Evolutionary conservation across 768 basidiomycete genomes (phyloP).

Genomic region (Boletus sp.): DNA sequence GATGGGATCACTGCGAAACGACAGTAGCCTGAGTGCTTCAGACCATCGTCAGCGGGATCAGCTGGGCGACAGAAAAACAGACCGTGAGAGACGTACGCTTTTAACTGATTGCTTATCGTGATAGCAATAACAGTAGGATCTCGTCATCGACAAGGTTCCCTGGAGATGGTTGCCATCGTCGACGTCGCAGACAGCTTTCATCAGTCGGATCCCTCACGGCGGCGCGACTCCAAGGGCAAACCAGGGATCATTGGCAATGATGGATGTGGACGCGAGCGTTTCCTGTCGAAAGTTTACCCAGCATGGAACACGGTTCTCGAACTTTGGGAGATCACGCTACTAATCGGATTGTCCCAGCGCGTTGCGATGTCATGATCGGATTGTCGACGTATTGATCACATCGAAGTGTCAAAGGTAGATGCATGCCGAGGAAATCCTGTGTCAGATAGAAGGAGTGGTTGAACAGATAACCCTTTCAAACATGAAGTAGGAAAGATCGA

Average conservation of each 20-base stretch:
- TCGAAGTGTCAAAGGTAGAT: not conserved
- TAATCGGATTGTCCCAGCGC: not conserved
- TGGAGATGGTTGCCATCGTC: not conserved
- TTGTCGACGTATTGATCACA: constrained; percentile 1
- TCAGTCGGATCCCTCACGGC: not conserved
- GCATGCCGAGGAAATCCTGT: constrained; percentile 1
- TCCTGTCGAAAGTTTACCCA: not conserved
- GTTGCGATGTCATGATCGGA: constrained; percentile 3
- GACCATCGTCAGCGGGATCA: not conserved
- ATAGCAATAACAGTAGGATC: not conserved
- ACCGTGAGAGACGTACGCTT: not conserved
- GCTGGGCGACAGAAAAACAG: not conserved
- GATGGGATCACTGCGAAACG: not conserved
- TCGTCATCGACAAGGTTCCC: not conserved
- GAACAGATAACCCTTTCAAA: not conserved
- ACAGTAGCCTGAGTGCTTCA: not conserved
- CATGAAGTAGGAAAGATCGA: not conserved
- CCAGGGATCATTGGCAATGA: not conserved
- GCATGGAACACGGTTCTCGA: not conserved
- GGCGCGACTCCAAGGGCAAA: not conserved
- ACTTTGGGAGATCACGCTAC: not conserved
- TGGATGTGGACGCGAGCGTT: not conserved
- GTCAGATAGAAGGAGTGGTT: not conserved
- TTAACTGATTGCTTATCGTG: not conserved
- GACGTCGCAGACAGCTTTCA: not conserved